A percentile compares a stretch with the other conserved stretches of the same genome.
Conservation (phyloP, 768 basidiomycete species). For the Artomyces pyxidatus region DNA sequence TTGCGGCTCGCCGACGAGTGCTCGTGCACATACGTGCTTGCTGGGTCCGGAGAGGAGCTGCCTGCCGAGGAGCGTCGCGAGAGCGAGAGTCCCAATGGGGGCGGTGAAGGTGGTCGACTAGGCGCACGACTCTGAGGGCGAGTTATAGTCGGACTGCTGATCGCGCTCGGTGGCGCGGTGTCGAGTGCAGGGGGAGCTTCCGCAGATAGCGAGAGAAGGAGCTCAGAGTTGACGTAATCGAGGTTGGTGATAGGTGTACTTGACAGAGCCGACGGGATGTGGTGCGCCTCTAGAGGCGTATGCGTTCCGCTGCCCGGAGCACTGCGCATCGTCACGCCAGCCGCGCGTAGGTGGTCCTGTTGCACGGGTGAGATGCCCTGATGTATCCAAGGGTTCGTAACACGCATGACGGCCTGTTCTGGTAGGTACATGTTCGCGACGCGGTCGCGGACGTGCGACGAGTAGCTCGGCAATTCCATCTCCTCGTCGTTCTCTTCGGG, state of each 20-base stretch:
- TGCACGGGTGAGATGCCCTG: conserved; percentile 33
- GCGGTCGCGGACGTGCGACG: conserved; percentile 83
- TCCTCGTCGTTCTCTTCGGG: conserved; percentile 47
- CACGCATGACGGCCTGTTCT: conserved; percentile 52
- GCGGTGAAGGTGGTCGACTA: conserved; percentile 21
- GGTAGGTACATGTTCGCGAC: conserved; percentile 72
- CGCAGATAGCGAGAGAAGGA: conserved; percentile 56
- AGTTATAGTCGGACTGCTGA: conserved; percentile 18
- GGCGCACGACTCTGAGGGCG: conserved; percentile 20
- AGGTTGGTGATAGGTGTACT: conserved; percentile 37
- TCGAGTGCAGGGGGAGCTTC: conserved; percentile 26
- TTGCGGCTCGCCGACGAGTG: conserved; percentile 41
- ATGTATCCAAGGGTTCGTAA: conserved; percentile 55
- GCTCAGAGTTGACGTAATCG: conserved; percentile 82
- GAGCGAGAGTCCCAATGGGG: conserved; percentile 14
- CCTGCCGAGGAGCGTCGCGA: conserved; percentile 23
- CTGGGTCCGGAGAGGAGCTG: conserved; percentile 28
- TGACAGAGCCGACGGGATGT: conserved; percentile 27
- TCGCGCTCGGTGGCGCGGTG: conserved; percentile 6
- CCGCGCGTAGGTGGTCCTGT: not conserved
- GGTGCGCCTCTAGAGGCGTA: conserved; percentile 17
- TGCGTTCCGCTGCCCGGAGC: conserved; percentile 8
- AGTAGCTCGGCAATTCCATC: conserved; percentile 80
- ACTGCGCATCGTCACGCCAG: conserved; percentile 9
- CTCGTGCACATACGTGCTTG: conserved; percentile 41